Evolutionary conservation across 495 filamentous ascomycete species (phyloP), one percentile per base, ranked within the genome.

Genomic region (Penicillium lividum): DNA sequence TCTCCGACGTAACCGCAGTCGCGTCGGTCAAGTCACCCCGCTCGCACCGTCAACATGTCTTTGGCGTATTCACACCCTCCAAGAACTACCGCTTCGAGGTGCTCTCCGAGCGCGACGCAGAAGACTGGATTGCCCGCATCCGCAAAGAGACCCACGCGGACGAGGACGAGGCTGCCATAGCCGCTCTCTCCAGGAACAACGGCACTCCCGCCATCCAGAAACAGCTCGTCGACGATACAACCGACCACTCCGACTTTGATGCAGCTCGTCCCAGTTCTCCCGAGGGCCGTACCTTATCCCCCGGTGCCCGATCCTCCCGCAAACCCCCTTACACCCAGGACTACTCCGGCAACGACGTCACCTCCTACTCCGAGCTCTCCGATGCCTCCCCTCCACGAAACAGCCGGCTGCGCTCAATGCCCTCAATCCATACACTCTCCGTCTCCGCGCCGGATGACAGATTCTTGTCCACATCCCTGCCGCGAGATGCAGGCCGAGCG

Each of bases 31-130:
- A 89, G 65, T 91, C 97, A 60, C 86, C 90, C 1, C 95, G 94
- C 75, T 87, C 89, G 30, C 88, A 87, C 58, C 84, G 86, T 31
- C 80, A 87, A 33, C 82, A 96, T 63, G 84, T 96, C 42, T 97
- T 98, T 69, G 94, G 90, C 3, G 78, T 98, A n/a, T 98, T 97
- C 68, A 92, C 93, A 9, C 89, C 92, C 0, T 86, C 91, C 6
- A 88, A 88, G 55, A 97, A 96, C 73, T 96, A 89, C 73, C 92
- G 96, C 56, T 88, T 98, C 49, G 88, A 93, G 65, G 92, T 88
- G 3, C 66, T 75, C 29, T 87, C 79, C 4, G 81, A 84, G 40
- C 81, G 86, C 56, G 93, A 97, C 61, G 89, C 91, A 15, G 83
- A 89, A 48, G 88, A 90, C 61, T 98, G 94, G 94, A 89, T 96